Evolutionary conservation across 2,329 filamentous ascomycete species (phyloP), one percentile per base, ranked within the genome.

Genomic region (Clarireedia sp.): DNA sequence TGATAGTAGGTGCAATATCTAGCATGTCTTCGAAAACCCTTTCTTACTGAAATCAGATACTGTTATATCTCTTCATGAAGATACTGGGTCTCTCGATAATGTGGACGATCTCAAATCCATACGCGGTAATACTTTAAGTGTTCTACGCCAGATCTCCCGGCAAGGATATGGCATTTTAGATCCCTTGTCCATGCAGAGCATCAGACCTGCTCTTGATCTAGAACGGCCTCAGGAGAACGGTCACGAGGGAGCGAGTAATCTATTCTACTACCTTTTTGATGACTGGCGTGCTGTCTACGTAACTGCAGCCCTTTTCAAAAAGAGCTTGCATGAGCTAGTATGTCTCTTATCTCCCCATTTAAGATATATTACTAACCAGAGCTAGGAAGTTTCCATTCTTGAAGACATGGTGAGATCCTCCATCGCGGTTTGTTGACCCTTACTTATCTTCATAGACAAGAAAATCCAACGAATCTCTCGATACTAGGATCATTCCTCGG

Each of bases 231-330:
- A 5, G 7, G 62, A 59, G 55, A 60, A 33, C 58, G 70, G 69
- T 2, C 60, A 67, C 2, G 81, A 85, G 61, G 76, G 77, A 1
- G 77, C 82, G 0, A 82, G 81, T 19, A 72, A 82, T 19, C 70
- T 85, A 2, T 85, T 85, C 69, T 86, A 84, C 66, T 85, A 85
- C 62, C 70, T 86, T 0, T 86, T 86, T 62, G 82, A 86, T 63
- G 82, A 85, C 64, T 85, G 83, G 73, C 75, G 76, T 37, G 79
- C 80, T 3, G 81, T 79, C 1, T 80, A 79, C 51, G 76, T 76
- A 24, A 74, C 82, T 5, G 72, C 85, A 12, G 77, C 74, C 9
- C 64, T 60, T 1, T 74, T 74, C 62, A 76, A 63, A 64, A 68
- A 57, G 65, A 79, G 65, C 55, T 67, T 86, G 6, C 72, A 77